Conservation (phyloP, 305 asterid genomes). For the Fraxinus sp. region DNA sequence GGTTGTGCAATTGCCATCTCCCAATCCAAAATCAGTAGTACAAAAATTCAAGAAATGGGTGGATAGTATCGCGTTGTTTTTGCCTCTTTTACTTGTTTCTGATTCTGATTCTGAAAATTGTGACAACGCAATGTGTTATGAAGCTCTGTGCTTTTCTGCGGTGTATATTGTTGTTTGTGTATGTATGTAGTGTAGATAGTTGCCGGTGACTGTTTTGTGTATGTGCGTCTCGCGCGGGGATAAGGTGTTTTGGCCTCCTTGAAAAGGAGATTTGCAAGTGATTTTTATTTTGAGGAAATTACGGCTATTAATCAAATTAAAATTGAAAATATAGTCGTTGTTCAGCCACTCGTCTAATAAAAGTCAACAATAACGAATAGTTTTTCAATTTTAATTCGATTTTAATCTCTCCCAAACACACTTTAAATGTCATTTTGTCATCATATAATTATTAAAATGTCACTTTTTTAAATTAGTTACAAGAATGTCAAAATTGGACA, state of each 20-base stretch:
- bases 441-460: no score
- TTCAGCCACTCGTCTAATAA: no score
- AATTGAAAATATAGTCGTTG: no score
- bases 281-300: no score
- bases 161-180: neutral
- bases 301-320: no score
- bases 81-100: neutral
- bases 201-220: neutral
- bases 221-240: neutral
- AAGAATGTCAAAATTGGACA: no score
- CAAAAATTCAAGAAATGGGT: neutral
- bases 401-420: no score
- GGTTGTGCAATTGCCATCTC: conserved; percentile 35
- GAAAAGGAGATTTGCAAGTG: neutral
- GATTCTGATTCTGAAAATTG: neutral
- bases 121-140: neutral
- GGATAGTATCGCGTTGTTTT: neutral
- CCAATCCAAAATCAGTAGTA: neutral
- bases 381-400: no score
- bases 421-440: no score
- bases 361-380: no score
- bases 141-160: neutral
- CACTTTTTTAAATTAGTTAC: no score
- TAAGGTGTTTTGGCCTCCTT: neutral
- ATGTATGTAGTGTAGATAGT: neutral